Base-by-base conservation (phyloP, 352 stramenopile genomes). In the Aphanomyces stellatus region DNA sequence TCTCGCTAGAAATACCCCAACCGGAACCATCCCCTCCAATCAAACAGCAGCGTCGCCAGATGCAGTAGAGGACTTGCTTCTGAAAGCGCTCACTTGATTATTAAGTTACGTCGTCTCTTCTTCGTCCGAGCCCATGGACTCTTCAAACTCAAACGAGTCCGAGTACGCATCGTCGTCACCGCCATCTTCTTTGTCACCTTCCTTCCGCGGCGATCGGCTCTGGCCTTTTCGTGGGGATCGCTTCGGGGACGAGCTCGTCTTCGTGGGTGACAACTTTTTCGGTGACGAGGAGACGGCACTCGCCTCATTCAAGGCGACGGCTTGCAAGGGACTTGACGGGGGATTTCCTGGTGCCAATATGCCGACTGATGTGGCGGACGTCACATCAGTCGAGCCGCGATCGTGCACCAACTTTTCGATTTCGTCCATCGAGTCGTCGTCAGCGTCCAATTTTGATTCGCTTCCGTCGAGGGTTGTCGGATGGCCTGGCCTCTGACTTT, bases 61-160 rank as follows among this genome's bases (percentile, higher is more conserved):
- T n/a, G n/a, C n/a, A n/a, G n/a, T n/a, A n/a, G n/a, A n/a, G n/a
- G n/a, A n/a, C n/a, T n/a, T n/a, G n/a, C n/a, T n/a, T n/a, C n/a
- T n/a, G n/a, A n/a, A n/a, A n/a, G n/a, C n/a, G n/a, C n/a, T n/a
- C n/a, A n/a, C n/a, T n/a, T n/a, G n/a, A n/a, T n/a, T n/a, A n/a
- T n/a, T n/a, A n/a, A n/a, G n/a, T n/a, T 31, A 62, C 3, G 8
- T 27, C 33, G 34, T 27, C 24, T 33, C 37, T n/a, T 66, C 42
- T 8, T 56, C 59, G 19, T 62, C 48, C 4, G 62, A 46, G n/a
- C 30, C 48, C 48, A 69, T 15, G 2, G 34, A 55, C 30, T 53
- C 48, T 46, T 59, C 41, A 43, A 46, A 62, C 37, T 69, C 62
- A 30, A 69, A 40, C 62, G 62, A 69, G 24, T 69, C 46, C 1